These are phyloP conservation scores for Globisporangium nodosum DNA, from an alignment of 352 stramenopile species.

Conservation along the genomic window DNA sequence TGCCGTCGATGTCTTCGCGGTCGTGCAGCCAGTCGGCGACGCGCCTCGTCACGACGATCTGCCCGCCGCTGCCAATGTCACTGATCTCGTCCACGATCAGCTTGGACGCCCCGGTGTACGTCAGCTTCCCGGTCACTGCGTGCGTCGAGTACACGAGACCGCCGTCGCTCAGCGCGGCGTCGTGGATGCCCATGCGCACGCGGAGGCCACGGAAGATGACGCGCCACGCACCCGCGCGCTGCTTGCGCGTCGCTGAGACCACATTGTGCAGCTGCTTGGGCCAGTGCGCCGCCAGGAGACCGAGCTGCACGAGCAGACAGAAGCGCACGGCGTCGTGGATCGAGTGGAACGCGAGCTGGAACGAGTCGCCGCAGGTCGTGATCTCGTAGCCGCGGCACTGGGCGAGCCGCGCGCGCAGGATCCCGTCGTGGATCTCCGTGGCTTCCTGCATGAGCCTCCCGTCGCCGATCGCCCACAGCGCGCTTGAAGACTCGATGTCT, in stretches of 20 bases:
- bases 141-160: constrained; percentile 46
- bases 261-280: constrained; percentile 43
- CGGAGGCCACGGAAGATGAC: constrained; percentile 57
- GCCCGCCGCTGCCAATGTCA: constrained; percentile 55
- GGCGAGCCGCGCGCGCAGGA: constrained; percentile 41
- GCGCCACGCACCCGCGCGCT: constrained; percentile 28
- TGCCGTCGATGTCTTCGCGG: constrained; percentile 15
- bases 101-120: constrained; percentile 66
- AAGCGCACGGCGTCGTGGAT: constrained; percentile 61
- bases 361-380: constrained; percentile 64
- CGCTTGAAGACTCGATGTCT: constrained; percentile 74
- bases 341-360: constrained; percentile 68
- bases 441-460: constrained; percentile 55
- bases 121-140: constrained; percentile 53
- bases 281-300: constrained; percentile 53
- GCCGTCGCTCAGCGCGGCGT: constrained; percentile 43
- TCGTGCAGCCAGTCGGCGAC: constrained; percentile 40
- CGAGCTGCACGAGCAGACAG: constrained; percentile 56
- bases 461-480: constrained; percentile 51
- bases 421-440: constrained; percentile 57
- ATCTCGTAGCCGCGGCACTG: constrained; percentile 71
- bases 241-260: constrained; percentile 47
- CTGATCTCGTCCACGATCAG: constrained; percentile 56
- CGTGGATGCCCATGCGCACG: constrained; percentile 77
- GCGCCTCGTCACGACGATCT: constrained; percentile 61